Evolutionary conservation across 768 basidiomycete genomes (phyloP), one percentile per base, ranked within the genome.

Genomic region (Pilatotrama ljubarskyi): DNA sequence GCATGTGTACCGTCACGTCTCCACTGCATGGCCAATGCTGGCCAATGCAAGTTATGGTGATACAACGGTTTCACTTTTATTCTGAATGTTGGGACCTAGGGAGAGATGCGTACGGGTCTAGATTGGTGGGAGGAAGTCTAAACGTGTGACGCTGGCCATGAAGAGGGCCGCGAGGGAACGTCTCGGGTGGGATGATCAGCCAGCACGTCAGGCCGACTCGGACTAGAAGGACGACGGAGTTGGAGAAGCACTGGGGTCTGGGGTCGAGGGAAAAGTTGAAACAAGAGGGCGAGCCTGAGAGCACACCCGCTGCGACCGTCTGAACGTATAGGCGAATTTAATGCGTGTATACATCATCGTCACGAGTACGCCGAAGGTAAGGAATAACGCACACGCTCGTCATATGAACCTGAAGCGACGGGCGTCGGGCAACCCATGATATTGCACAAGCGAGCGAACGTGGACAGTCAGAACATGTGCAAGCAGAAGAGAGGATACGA

Each of bases 401-500:
- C 52, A 43, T 41, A 54, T 44, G 52, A 43, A 42, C 51, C 37
- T 37, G 37, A 53, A 43, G 22, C 42, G 51, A 42, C 51, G 51
- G 29, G 26, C 51, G 37, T 32, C 32, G 4, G 13, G 38, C n/a
- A 44, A 54, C 52, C 52, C 52, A 54, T 54, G 52, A 52, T 42
- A 44, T 46, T 44, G 52, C 52, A 44, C 52, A 54, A 32, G 42
- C 52, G 52, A 54, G 29, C 52, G 37, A 51, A 51, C 20, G 49
- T 15, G 29, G 32, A 53, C 25, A n/a, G 9, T 14, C 10, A 42
- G 5, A 25, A 35, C 40, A 42, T 53, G 51, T 44, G 42, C 47
- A 49, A 49, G 47, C 25, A 13, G 29, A 32, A 32, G 29, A 32
- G 29, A 10, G 10, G 29, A 5, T 4, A 32, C 29, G 29, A 32